Percentiles rank a stretch among this genome's conserved stretches.
Conservation (phyloP, 805 yeast genomes). For the Hanseniaspora pseudoguilliermondii region DNA sequence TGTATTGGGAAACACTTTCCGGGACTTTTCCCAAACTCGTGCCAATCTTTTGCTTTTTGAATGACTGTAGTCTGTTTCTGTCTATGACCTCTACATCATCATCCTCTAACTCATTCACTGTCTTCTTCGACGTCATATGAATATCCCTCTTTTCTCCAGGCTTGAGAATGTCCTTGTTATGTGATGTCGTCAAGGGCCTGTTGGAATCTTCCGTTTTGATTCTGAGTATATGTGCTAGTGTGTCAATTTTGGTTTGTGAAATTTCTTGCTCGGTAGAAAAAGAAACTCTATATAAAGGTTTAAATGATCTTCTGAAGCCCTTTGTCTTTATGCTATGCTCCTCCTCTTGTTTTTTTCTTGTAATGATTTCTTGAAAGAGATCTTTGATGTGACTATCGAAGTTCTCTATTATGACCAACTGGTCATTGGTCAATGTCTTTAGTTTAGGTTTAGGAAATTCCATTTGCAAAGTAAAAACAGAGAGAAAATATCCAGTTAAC, state of each 20-base stretch:
- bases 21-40: neutral
- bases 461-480: neutral
- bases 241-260: neutral
- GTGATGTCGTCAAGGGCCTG: neutral
- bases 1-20: constrained; percentile 66
- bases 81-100: constrained; percentile 18
- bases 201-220: neutral
- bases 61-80: neutral
- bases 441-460: neutral
- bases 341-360: neutral
- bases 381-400: neutral
- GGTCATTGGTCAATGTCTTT: neutral
- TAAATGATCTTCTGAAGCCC: constrained; percentile 8
- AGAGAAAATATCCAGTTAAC: too few species aligned
- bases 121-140: constrained; percentile 17
- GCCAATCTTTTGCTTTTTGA: neutral
- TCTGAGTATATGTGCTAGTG: neutral
- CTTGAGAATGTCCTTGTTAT: neutral
- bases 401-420: neutral
- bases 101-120: constrained; percentile 20
- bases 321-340: constrained; percentile 12
- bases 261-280: neutral
- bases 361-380: neutral
- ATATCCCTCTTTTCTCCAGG: neutral
- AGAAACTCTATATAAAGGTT: neutral